Evolutionary conservation across 2,329 filamentous ascomycete species (phyloP).

Genomic region (Neonectria ditissima): DNA sequence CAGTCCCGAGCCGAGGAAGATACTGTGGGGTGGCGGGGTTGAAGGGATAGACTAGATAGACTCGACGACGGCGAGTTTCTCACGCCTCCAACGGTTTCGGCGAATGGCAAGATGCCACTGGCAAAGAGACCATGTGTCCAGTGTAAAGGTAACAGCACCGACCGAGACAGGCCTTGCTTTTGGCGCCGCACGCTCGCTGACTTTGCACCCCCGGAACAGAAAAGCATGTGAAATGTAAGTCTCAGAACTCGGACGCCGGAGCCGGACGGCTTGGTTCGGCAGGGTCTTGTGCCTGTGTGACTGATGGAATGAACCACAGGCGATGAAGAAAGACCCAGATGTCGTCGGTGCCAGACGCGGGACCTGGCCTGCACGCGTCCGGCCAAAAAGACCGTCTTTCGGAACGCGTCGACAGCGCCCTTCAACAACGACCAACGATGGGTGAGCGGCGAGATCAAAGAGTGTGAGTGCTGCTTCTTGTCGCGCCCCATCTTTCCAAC

Average conservation of each 20-base stretch:
- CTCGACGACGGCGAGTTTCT: slow-evolving; percentile 13
- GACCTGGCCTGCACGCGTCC: slow-evolving; percentile 51
- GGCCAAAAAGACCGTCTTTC: slow-evolving; percentile 51
- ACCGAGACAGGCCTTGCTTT: background rate
- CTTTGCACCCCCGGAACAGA: slow-evolving; percentile 32
- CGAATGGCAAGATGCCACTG: slow-evolving; percentile 45
- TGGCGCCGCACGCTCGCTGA: slow-evolving; percentile 35
- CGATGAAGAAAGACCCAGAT: slow-evolving; percentile 53
- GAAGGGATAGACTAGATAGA: slow-evolving; percentile 14
- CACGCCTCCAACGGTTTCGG: background rate
- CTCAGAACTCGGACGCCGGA: background rate
- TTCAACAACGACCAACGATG: slow-evolving; percentile 53
- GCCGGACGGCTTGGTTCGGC: background rate
- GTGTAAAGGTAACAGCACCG: slow-evolving; percentile 49
- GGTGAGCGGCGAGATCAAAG: slow-evolving; percentile 50
- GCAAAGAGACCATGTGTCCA: slow-evolving; percentile 51
- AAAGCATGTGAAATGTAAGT: slow-evolving; percentile 52
- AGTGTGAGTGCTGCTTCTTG: slow-evolving; percentile 45
- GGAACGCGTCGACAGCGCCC: slow-evolving; percentile 48
- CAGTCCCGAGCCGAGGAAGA: slow-evolving; percentile 2
- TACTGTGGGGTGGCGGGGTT: slow-evolving; percentile 28
- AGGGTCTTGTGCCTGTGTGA: no score
- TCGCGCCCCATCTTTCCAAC: background rate
- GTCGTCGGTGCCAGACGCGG: slow-evolving; percentile 50
- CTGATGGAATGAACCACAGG: slow-evolving; percentile 38